These are phyloP conservation scores for Discostella stelligera DNA, from an alignment of 352 stramenopile species.

Conservation along the genomic window DNA sequence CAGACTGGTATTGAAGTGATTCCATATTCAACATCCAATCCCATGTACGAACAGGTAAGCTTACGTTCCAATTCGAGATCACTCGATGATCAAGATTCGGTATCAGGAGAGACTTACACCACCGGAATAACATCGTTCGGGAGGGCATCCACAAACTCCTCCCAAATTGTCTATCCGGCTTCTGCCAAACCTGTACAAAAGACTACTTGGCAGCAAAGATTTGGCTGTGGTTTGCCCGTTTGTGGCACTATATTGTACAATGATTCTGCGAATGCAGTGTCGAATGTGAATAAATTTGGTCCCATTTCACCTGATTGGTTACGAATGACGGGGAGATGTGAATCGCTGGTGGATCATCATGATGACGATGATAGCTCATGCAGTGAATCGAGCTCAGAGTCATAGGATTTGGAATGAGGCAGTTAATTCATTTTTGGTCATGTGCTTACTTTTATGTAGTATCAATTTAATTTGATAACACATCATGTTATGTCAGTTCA, in stretches of 20 bases:
- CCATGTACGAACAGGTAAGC: background rate
- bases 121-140: background rate
- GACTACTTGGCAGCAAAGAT: background rate
- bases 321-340: background rate
- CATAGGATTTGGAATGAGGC: background rate
- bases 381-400: constrained; percentile 3
- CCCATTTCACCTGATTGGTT: background rate
- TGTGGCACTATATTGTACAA: background rate
- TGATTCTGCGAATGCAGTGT: background rate
- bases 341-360: background rate
- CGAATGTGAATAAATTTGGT: background rate
- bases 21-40: background rate
- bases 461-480: background rate
- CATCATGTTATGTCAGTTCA: too few species aligned
- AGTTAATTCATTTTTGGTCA: background rate
- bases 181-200: background rate
- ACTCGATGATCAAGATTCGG: background rate
- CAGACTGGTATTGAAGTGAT: constrained; percentile 10
- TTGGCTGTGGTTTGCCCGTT: background rate
- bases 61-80: background rate
- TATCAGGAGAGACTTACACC: background rate
- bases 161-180: background rate
- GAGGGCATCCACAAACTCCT: background rate
- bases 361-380: background rate
- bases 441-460: background rate